Conservation (phyloP, 1,284 basidiomycete genomes). For the Apiotrichum porosum region DNA sequence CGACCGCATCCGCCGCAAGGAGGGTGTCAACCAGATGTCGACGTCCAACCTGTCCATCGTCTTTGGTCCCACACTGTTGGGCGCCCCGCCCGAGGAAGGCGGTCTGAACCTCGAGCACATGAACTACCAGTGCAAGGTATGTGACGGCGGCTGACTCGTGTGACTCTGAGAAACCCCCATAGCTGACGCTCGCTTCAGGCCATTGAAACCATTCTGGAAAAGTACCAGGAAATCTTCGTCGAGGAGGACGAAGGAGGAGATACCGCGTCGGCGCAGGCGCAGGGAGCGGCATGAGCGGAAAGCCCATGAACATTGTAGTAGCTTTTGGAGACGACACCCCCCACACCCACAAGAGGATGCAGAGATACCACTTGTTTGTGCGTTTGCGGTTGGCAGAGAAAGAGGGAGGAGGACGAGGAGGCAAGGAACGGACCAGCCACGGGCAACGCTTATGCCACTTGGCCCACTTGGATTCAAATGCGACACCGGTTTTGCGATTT, state of each 20-base stretch:
- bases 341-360: neutral
- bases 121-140: constrained; percentile 61
- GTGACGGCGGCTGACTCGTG: too few relatives aligned
- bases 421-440: too few relatives aligned
- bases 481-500: neutral
- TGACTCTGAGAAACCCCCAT: too few relatives aligned
- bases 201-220: constrained; percentile 78
- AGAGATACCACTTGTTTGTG: constrained; percentile 1
- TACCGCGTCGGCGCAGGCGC: constrained; percentile 2
- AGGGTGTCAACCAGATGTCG: constrained; percentile 84
- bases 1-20: constrained; percentile 72
- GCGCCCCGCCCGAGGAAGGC: constrained; percentile 53
- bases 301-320: neutral
- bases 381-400: too few relatives aligned
- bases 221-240: constrained; percentile 80
- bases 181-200: constrained; percentile 53
- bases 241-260: constrained; percentile 53
- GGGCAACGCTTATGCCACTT: too few relatives aligned
- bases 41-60: constrained; percentile 92
- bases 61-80: constrained; percentile 92
- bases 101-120: constrained; percentile 57
- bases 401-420: too few relatives aligned
- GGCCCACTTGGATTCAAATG: too few relatives aligned
- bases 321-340: too few relatives aligned
- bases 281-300: neutral